phyloP scores from a whole-genome alignment of 768 basidiomycete species.

The Boletus pseudopeckii region DNA sequence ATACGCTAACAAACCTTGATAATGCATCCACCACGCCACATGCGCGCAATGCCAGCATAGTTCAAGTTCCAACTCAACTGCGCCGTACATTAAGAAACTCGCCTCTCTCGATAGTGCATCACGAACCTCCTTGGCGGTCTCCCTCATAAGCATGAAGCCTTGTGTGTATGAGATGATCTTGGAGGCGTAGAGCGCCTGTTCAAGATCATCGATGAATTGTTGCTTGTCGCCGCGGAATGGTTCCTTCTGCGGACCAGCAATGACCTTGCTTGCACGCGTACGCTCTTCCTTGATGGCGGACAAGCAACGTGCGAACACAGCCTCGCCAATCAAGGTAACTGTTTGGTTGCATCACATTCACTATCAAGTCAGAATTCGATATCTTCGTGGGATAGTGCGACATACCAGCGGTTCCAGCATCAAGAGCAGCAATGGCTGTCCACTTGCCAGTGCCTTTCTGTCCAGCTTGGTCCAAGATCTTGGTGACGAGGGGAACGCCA shows the following conservation, averaged over 20 bases:
- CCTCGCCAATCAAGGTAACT: slow-evolving; percentile 99
- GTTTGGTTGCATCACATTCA: slow-evolving; percentile 12
- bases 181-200: slow-evolving; percentile 98
- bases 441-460: slow-evolving; percentile 99
- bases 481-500: slow-evolving; percentile 83
- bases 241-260: slow-evolving; percentile 88
- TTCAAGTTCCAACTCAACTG: slow-evolving; percentile 88
- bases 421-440: slow-evolving; percentile 97
- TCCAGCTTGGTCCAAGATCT: slow-evolving; percentile 94
- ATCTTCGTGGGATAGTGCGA: slow-evolving; percentile 10
- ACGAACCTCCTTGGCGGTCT: slow-evolving; percentile 88
- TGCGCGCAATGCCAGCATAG: slow-evolving; percentile 95
- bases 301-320: slow-evolving; percentile 97
- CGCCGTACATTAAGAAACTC: slow-evolving; percentile 2
- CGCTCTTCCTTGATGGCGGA: slow-evolving; percentile 98
- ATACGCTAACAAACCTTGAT: slow-evolving; percentile 64
- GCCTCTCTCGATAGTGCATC: not conserved
- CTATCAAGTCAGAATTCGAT: slow-evolving; percentile 5
- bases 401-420: slow-evolving; percentile 82
- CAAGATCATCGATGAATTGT: slow-evolving; percentile 98
- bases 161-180: slow-evolving; percentile 99
- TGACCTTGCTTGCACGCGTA: slow-evolving; percentile 84
- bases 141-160: slow-evolving; percentile 99
- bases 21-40: slow-evolving; percentile 99
- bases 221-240: slow-evolving; percentile 96